Evolutionary conservation across 2,329 filamentous ascomycete genomes (phyloP), one percentile per base, ranked within the genome.

Genomic region (Cladosporium sphaerospermum): DNA sequence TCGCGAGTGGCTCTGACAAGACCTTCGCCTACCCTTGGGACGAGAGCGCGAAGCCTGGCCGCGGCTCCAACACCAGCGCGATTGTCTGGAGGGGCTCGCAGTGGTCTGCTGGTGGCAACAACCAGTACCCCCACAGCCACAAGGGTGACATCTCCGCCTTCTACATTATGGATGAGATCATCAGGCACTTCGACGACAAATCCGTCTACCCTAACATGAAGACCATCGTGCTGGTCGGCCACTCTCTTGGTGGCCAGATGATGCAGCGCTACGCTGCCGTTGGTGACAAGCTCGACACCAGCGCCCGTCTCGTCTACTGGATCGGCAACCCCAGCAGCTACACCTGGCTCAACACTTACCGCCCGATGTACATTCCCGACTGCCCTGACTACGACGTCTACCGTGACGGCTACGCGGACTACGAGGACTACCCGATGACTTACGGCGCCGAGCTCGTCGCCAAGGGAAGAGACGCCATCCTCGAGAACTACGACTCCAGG

Each of bases 271-370:
- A 69, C 56, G 66, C 64, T 11, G 59, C 61, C 9, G 58, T 69
- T 31, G 62, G 64, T 31, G 59, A 60, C 19, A 28, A 55, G 13
- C 51, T 64, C 4, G 51, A 54, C 23, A 61, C 57, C n/a, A 56
- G 33, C n/a, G 49, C 58, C 9, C 64, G 62, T 5, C 54, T 69
- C 14, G 62, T 59, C 1, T 65, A 65, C 58, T 69, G 64, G 63
- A 62, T 69, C 48, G 66, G 57, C 23, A 68, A 69, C 46, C 67
- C 67, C 9, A 64, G 69, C 59, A 67, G 64, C 53, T 67, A 60
- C 50, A 60, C 62, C 7, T 70, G 67, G 67, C 57, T 68, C 44
- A 61, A 55, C 40, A 57, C 55, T 2, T 57, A 59, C 32, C 61
- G 66, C 8, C 67, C 67, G 1, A 57, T 68, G 16, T 61, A 61